A percentile compares a stretch with the other conserved stretches of the same genome.
phyloP scores from a whole-genome alignment of 169 alveolate species.

The Plasmodium gonderi region DNA sequence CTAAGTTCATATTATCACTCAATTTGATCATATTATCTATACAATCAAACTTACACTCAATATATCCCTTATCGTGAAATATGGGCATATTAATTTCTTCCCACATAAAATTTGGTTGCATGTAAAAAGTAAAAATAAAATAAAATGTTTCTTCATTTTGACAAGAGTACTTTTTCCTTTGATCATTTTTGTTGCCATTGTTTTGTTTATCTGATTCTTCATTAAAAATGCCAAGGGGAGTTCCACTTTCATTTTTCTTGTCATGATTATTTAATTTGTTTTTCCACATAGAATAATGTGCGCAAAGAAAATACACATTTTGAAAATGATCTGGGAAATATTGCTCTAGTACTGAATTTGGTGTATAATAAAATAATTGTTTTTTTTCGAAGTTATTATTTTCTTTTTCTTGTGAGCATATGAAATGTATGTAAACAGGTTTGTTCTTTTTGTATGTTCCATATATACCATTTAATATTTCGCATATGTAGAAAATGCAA shows the following conservation, averaged over 20 bases:
- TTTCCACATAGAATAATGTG: conserved; percentile 31
- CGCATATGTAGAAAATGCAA: conserved; percentile 24
- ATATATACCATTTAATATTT: conserved; percentile 12
- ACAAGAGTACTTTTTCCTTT: background rate
- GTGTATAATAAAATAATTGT: conserved; percentile 16
- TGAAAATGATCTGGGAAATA: conserved; percentile 35
- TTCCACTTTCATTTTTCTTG: background rate
- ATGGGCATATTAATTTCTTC: conserved; percentile 49
- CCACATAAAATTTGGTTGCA: conserved; percentile 51
- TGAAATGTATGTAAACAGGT: conserved; percentile 33
- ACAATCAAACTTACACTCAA: conserved; percentile 41
- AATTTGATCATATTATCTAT: conserved; percentile 10
- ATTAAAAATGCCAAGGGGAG: background rate
- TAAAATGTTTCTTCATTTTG: conserved; percentile 22
- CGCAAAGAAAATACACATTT: conserved; percentile 39
- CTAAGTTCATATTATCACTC: background rate
- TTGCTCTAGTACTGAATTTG: conserved; percentile 44
- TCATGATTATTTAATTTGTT: background rate
- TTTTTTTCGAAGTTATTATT: background rate
- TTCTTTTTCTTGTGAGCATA: conserved; percentile 14
- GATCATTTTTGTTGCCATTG: background rate
- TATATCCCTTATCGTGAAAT: conserved; percentile 37
- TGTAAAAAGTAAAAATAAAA: conserved; percentile 34
- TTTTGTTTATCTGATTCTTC: background rate
- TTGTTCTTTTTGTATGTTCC: background rate